phyloP scores from a whole-genome alignment of 1,139 yeast genomes.

The Yamadazyma triangularis region DNA sequence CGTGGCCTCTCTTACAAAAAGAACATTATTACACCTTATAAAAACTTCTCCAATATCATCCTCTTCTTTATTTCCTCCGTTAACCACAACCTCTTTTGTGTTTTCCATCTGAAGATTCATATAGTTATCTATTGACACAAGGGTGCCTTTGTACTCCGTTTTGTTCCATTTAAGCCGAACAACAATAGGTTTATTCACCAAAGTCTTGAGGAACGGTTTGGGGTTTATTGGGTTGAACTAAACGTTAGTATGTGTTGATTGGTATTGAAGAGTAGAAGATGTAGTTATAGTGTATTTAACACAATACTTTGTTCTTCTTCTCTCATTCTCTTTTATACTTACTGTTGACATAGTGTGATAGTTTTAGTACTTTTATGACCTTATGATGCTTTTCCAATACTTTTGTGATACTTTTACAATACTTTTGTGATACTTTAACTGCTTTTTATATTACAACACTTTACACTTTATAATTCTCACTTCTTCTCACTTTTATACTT shows the following conservation, averaged over 20 bases:
- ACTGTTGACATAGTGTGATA: no score
- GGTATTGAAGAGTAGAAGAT: no score
- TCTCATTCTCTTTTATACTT: no score
- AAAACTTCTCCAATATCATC: slow-evolving; percentile 77
- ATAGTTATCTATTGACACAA: slow-evolving; percentile 83
- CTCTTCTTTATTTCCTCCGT: slow-evolving; percentile 33
- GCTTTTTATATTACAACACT: no score
- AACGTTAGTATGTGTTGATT: slow-evolving; percentile 3
- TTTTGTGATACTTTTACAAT: no score
- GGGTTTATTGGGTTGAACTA: slow-evolving; percentile 81
- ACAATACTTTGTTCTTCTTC: no score
- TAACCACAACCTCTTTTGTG: slow-evolving; percentile 53
- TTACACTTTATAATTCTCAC: no score
- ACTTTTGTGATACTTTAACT: no score
- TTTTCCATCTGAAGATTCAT: slow-evolving; percentile 81
- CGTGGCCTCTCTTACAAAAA: slow-evolving; percentile 50
- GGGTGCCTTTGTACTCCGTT: slow-evolving; percentile 83
- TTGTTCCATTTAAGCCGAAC: slow-evolving; percentile 91
- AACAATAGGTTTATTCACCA: slow-evolving; percentile 64
- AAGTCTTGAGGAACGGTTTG: slow-evolving; percentile 78
- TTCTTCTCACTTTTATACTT: no score
- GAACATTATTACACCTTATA: slow-evolving; percentile 77
- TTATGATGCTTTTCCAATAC: no score
- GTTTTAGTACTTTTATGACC: no score
- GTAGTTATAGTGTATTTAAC: no score